Conservation (phyloP, 257 asterid species). For the Solanum rostratum region DNA sequence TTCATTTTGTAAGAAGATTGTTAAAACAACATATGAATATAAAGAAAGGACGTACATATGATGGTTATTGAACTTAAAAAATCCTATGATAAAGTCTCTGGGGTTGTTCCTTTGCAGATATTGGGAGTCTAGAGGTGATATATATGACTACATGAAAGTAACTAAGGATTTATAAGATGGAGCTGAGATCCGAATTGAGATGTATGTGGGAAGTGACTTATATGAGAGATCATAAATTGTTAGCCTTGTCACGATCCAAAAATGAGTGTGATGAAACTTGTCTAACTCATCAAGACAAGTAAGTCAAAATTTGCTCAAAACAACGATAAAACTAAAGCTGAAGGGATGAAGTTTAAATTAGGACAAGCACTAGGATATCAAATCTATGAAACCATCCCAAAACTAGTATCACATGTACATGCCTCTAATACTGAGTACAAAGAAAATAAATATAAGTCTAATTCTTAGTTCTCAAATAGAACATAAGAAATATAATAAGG, state of each 20-base stretch:
- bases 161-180: background rate
- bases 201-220: background rate
- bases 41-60: background rate
- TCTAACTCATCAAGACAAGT: too few species aligned
- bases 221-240: background rate
- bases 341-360: too few species aligned
- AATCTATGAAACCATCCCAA: too few species aligned
- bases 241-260: background rate
- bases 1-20: background rate
- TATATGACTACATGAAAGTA: background rate
- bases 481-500: too few species aligned
- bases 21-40: accelerated
- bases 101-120: background rate
- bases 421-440: too few species aligned
- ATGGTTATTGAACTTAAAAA: background rate
- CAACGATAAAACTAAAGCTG: too few species aligned
- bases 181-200: background rate
- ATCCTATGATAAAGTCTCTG: background rate
- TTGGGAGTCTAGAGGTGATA: background rate
- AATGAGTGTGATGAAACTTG: too few species aligned
- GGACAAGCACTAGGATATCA: too few species aligned
- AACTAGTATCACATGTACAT: too few species aligned
- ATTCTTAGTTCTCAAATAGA: too few species aligned
- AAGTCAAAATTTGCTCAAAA: too few species aligned
- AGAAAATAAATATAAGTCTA: too few species aligned